Evolutionary conservation across 2,329 filamentous ascomycete species (phyloP).

Genomic region (Ustulina deusta): DNA sequence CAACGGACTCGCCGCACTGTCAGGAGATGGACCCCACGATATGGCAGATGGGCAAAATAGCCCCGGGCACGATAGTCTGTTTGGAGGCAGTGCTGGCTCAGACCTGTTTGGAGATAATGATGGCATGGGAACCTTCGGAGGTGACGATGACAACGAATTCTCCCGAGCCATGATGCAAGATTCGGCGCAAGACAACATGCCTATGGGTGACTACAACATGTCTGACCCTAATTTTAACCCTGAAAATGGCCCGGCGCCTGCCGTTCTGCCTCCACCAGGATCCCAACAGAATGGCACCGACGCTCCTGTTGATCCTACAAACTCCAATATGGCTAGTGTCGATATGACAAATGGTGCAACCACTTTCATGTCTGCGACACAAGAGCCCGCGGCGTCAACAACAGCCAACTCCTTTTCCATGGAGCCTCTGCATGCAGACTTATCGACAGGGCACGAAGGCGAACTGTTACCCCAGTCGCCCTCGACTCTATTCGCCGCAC

Average conservation of each 20-base stretch:
- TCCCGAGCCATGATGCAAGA: conserved; percentile 73
- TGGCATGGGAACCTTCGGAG: conserved; percentile 73
- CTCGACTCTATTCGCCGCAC: conserved; percentile 55
- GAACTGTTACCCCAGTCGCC: conserved; percentile 49
- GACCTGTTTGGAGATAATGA: conserved; percentile 85
- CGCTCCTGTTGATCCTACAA: conserved; percentile 36
- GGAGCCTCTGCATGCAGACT: conserved; percentile 21
- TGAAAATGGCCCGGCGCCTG: conserved; percentile 47
- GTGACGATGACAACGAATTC: conserved; percentile 88
- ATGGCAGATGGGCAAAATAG: conserved; percentile 71
- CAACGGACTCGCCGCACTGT: conserved; percentile 51
- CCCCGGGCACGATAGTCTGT: conserved; percentile 82
- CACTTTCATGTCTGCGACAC: conserved; percentile 37
- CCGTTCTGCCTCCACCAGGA: conserved; percentile 44
- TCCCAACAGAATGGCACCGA: conserved; percentile 32
- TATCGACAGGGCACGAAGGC: conserved; percentile 34
- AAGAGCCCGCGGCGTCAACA: conserved; percentile 35
- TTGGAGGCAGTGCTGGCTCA: conserved; percentile 84
- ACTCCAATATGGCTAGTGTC: conserved; percentile 34
- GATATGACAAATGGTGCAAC: conserved; percentile 25
- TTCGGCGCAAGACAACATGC: conserved; percentile 55
- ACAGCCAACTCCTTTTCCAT: conserved; percentile 34
- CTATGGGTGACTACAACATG: conserved; percentile 55
- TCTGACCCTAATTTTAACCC: conserved; percentile 54
- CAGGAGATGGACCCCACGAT: conserved; percentile 53